A percentile compares a stretch with the other conserved stretches of the same genome.
phyloP scores from a whole-genome alignment of 228 moss, liverwort and hornwort species.

The Sphagnum magellanicum region DNA sequence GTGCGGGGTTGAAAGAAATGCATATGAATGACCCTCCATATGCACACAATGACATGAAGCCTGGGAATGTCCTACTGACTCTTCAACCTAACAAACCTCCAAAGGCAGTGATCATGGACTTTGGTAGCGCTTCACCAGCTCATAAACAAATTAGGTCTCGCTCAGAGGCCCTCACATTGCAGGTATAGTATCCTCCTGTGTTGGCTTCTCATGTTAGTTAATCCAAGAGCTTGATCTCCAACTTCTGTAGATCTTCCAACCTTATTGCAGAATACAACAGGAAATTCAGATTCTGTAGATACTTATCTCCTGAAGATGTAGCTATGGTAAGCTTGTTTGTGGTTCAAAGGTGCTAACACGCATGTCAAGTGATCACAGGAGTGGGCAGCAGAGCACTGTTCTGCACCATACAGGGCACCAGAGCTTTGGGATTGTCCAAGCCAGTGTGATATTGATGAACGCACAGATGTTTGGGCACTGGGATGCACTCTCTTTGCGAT shows the following conservation, averaged over 20 bases:
- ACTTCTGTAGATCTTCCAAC: too few relatives aligned
- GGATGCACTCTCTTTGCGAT: constrained; percentile 53
- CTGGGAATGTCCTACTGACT: constrained; percentile 43
- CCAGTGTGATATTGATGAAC: constrained; percentile 40
- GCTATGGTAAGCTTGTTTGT: too few relatives aligned
- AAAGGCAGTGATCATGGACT: constrained; percentile 51
- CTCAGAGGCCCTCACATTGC: constrained; percentile 46
- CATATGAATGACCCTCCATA: constrained; percentile 41
- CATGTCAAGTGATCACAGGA: constrained; percentile 16
- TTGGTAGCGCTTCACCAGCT: constrained; percentile 45
- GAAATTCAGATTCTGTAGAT: too few relatives aligned
- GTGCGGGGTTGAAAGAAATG: constrained; percentile 58
- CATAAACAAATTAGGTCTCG: constrained; percentile 35
- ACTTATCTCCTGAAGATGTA: too few relatives aligned
- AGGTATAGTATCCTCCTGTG: constrained; percentile 15
- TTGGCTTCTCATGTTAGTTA: not conserved
- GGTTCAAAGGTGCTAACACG: too few relatives aligned
- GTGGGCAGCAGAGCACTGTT: constrained; percentile 48
- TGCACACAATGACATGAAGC: constrained; percentile 54
- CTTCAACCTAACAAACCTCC: constrained; percentile 37
- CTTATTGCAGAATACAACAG: too few relatives aligned
- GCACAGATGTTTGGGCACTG: constrained; percentile 53
- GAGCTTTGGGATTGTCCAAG: constrained; percentile 65
- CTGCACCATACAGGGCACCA: constrained; percentile 55
- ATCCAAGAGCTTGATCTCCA: too few relatives aligned